Conservation (phyloP, 306 rosid genomes). For the Parietaria judaica region DNA sequence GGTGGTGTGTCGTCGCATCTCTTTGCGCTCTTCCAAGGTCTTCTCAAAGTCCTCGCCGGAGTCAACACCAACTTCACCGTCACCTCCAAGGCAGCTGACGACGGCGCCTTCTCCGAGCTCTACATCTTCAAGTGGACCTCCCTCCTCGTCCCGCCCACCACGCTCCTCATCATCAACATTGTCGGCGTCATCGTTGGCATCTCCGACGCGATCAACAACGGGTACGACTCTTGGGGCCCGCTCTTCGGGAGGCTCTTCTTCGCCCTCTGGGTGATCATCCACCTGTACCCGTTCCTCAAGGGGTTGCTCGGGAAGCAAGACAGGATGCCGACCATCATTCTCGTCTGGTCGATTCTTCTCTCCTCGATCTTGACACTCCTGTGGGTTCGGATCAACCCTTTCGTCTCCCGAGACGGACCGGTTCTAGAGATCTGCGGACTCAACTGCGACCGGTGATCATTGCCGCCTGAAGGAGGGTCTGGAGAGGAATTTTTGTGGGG, state of each 20-base stretch:
- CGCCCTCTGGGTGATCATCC: conserved; percentile 87
- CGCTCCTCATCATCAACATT: conserved; percentile 66
- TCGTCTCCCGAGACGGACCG: conserved; percentile 71
- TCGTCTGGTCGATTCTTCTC: conserved; percentile 90
- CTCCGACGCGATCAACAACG: conserved; percentile 89
- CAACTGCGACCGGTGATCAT: conserved; percentile 49
- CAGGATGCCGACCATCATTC: conserved; percentile 73
- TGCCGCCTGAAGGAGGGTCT: conserved; percentile 21
- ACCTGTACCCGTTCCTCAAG: conserved; percentile 94
- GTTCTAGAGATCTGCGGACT: conserved; percentile 80
- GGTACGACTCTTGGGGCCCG: conserved; percentile 96
- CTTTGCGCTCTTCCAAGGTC: conserved; percentile 83
- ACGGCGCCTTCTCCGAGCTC: conserved; percentile 89
- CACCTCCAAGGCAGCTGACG: conserved; percentile 91
- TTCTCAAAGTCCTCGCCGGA: conserved; percentile 90
- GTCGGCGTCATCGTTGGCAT: conserved; percentile 82
- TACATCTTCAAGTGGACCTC: conserved; percentile 95
- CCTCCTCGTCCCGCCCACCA: conserved; percentile 70
- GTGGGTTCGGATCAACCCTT: conserved; percentile 93
- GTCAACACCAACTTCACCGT: conserved; percentile 90
- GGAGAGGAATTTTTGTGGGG: conserved; percentile 31
- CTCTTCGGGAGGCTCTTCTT: conserved; percentile 90
- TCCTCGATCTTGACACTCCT: conserved; percentile 80
- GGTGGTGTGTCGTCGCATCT: conserved; percentile 95
- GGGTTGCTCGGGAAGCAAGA: conserved; percentile 80